Evolutionary conservation across 129 eudicot genomes (phyloP), one percentile per base, ranked within the genome.

Genomic region (Pulicaria dysenterica): DNA sequence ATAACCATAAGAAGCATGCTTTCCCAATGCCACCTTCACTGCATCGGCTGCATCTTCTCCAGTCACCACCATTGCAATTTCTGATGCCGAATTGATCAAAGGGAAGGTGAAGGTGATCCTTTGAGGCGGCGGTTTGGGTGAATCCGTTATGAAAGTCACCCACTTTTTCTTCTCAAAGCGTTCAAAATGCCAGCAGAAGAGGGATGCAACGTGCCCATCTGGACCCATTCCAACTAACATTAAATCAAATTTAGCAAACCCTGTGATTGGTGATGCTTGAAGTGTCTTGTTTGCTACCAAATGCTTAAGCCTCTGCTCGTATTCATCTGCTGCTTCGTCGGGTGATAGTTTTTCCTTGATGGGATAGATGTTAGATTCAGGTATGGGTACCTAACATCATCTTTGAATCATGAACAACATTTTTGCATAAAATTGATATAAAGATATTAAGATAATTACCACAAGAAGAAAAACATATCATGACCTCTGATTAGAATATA

Each of bases 61-160:
- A 0, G 87, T 81, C n/a, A 90, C 82, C 64, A 93, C 98, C 74
- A 93, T 75, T 0, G 93, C 98, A 5, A 90, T 80, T 67, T 85
- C 78, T 0, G 88, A 68, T 3, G 95, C 81, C 12, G 96, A 80
- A 58, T 93, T 93, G 75, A 93, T 93, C 31, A 87, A 83, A 1
- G 98, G 98, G 63, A 93, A 90, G 6, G 96, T 90, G 85, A 87
- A 87, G 0, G 96, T 90, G 77, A 93, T 93, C 81, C 98, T 85
- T 11, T 79, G 77, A 6, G 96, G 88, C 3, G 98, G 96, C 8
- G 95, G 92, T 77, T 93, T 93, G n/a, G 98, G 98, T 0, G 96
- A 93, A 74, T 85, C 91, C 34, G 71, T 84, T 34, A 93, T 91
- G 77, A 87, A 90, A 1, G 96, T 87, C 44, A 93, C 95, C 96